Conservation (phyloP, 805 yeast species). For the Sugiyamaella mastotermitis region DNA sequence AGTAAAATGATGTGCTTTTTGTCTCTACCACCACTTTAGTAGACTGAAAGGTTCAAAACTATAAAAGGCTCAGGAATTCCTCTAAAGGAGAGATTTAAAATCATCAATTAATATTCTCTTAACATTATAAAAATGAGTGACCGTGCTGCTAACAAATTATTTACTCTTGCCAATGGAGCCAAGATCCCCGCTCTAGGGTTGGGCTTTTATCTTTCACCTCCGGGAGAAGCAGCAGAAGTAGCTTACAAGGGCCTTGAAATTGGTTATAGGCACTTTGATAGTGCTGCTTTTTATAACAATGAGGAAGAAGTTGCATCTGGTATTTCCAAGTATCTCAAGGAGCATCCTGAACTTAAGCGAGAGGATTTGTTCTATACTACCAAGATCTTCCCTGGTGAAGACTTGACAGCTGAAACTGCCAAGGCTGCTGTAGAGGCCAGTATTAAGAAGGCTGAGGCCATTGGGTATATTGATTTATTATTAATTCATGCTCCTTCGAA, state of each 20-base stretch:
- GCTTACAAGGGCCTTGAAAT: constrained; percentile 51
- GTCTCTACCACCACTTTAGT: too few species aligned
- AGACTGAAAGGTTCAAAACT: too few species aligned
- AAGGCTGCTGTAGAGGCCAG: constrained; percentile 49
- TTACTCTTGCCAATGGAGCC: neutral
- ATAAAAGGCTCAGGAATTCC: too few species aligned
- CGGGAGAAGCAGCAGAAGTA: constrained; percentile 27
- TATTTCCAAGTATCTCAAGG: constrained; percentile 45
- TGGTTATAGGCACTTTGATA: constrained; percentile 75
- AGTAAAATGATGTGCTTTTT: too few species aligned
- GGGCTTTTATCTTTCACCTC: constrained; percentile 23
- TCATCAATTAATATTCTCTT: too few species aligned
- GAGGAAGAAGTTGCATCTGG: constrained; percentile 59
- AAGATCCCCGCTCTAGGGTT: constrained; percentile 24
- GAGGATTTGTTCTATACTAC: constrained; percentile 51
- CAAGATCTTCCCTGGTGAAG: constrained; percentile 38
- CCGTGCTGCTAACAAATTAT: too few species aligned
- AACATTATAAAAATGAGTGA: too few species aligned
- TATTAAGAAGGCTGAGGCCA: constrained; percentile 40
- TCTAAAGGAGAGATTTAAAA: too few species aligned
- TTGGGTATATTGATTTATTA: constrained; percentile 57
- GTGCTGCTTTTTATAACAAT: constrained; percentile 61
- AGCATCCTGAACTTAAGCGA: constrained; percentile 48
- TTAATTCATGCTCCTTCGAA: constrained; percentile 51
- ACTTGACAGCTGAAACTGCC: constrained; percentile 34